phyloP scores from a whole-genome alignment of 2,329 filamentous ascomycete genomes.

The Beauveria sp. region DNA sequence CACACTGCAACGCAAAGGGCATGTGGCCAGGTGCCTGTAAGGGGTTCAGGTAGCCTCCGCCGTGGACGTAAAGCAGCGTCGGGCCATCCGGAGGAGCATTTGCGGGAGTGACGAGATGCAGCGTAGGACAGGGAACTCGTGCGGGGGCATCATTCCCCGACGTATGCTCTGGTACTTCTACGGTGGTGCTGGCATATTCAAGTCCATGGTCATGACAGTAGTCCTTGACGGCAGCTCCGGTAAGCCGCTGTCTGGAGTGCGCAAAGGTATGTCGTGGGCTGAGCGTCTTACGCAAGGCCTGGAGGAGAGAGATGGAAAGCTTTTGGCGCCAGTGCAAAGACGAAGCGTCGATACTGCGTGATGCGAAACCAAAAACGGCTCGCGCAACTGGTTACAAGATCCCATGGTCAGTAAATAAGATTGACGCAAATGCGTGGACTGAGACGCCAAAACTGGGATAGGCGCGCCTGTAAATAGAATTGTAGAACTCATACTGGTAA shows the following conservation, averaged over 20 bases:
- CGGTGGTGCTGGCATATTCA: neutral
- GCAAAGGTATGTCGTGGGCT: neutral
- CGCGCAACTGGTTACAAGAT: neutral
- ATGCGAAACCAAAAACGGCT: neutral
- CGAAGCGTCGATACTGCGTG: neutral
- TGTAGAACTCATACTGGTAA: neutral
- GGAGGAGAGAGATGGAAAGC: neutral
- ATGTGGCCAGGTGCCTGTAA: constrained; percentile 1
- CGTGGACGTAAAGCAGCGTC: neutral
- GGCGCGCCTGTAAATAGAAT: neutral
- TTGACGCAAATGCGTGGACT: neutral
- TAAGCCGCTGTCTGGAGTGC: neutral
- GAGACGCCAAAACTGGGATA: neutral
- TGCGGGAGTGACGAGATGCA: neutral
- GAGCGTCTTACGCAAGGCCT: neutral
- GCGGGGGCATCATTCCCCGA: neutral
- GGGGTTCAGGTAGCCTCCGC: neutral
- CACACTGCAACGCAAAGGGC: neutral
- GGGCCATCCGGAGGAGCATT: neutral
- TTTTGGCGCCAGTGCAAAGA: constrained; percentile 1
- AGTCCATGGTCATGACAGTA: neutral
- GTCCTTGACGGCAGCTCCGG: neutral
- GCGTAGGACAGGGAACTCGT: neutral
- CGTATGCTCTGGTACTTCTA: neutral
- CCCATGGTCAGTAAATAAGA: neutral